Evolutionary conservation across 2,329 filamentous ascomycete species (phyloP).

Genomic region (Microcyclospora tardicrescens): DNA sequence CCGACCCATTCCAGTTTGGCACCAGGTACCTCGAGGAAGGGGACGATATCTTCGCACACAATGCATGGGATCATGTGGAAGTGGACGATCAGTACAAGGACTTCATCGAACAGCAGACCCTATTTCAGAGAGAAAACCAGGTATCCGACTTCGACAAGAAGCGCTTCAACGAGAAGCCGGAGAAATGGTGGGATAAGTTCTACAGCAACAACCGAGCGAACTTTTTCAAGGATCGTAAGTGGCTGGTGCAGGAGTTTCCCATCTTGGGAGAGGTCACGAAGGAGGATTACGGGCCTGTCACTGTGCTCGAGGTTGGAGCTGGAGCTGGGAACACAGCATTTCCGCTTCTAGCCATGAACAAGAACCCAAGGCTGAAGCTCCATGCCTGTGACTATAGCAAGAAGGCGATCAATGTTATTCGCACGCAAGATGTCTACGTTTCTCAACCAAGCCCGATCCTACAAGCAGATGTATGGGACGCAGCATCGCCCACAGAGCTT

Average conservation of each 20-base stretch:
- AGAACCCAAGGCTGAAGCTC: conserved; percentile 67
- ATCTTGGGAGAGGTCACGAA: conserved; percentile 64
- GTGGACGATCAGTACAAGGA: conserved; percentile 78
- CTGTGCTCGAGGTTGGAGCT: conserved; percentile 80
- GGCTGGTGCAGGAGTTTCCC: conserved; percentile 92
- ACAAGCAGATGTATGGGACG: conserved; percentile 91
- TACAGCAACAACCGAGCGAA: conserved; percentile 96
- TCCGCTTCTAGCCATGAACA: conserved; percentile 71
- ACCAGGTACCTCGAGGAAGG: conserved; percentile 70
- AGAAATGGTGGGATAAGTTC: conserved; percentile 96
- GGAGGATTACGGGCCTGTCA: conserved; percentile 53
- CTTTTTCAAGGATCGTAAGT: conserved; percentile 98
- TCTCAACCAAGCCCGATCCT: conserved; percentile 39
- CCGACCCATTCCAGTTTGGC: conserved; percentile 90
- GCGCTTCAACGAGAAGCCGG: conserved; percentile 78
- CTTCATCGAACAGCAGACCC: conserved; percentile 74
- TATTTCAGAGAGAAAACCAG: conserved; percentile 69
- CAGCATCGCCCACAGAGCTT: conserved; percentile 48
- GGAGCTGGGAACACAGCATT: conserved; percentile 96
- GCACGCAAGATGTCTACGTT: conserved; percentile 63
- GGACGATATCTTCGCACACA: conserved; percentile 92
- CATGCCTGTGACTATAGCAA: conserved; percentile 96
- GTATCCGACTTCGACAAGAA: conserved; percentile 89
- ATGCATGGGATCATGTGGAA: conserved; percentile 97
- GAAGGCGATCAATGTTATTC: conserved; percentile 87